These are phyloP conservation scores for Pseudogymnoascus sp. DNA, from an alignment of 2,329 filamentous ascomycete genomes.

Conservation along the genomic window DNA sequence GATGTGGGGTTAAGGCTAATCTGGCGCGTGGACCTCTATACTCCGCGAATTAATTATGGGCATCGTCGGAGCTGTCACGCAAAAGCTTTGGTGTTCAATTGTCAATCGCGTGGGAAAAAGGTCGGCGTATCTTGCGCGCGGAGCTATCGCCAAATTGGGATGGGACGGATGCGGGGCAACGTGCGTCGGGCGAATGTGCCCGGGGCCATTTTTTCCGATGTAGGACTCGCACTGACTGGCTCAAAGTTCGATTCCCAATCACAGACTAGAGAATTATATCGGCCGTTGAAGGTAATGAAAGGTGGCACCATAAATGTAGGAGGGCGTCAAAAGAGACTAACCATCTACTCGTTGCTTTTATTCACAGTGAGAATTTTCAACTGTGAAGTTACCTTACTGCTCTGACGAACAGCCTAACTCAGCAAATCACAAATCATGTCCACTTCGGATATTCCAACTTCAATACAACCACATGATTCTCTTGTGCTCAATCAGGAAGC, in stretches of 20 bases:
- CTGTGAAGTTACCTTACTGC: neutral
- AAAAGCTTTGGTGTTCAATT: neutral
- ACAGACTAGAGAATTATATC: neutral
- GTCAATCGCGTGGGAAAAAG: neutral
- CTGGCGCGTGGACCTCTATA: neutral
- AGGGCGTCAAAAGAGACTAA: neutral
- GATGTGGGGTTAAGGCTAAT: neutral
- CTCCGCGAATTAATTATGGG: neutral
- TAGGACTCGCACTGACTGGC: neutral
- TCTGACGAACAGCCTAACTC: neutral
- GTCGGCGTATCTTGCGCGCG: neutral
- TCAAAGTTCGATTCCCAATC: neutral
- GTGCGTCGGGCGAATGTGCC: neutral
- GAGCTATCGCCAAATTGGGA: neutral
- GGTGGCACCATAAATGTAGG: constrained; percentile 1
- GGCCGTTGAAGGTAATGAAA: neutral
- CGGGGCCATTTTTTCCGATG: neutral
- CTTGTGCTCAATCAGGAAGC: neutral
- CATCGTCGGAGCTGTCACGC: neutral
- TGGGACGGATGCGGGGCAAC: neutral
- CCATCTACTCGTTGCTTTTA: neutral
- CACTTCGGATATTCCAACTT: neutral
- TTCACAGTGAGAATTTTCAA: neutral
- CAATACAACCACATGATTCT: neutral
- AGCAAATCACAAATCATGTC: neutral